Conservation (phyloP, 2,329 filamentous ascomycete species). For the Beauveria brongniartii region DNA sequence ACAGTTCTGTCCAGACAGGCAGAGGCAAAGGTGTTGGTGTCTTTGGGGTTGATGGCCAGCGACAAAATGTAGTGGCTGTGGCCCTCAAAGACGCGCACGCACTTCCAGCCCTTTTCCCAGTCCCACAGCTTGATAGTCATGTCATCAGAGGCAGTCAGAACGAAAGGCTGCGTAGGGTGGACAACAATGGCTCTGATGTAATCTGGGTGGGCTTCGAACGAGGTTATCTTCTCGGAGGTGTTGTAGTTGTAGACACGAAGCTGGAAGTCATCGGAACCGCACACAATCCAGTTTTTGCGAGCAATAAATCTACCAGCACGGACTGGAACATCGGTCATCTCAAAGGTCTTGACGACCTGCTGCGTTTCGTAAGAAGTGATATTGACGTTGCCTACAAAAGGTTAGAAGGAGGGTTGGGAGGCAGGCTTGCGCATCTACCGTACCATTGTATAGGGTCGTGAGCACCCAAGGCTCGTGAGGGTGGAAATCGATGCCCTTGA, state of each 20-base stretch:
- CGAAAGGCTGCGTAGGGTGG: conserved; percentile 90
- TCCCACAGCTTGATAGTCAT: conserved; percentile 99
- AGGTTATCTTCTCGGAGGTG: conserved; percentile 95
- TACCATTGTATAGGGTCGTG: conserved; percentile 93
- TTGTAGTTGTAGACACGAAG: conserved; percentile 97
- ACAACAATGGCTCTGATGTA: conserved; percentile 97
- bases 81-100: conserved; percentile 91
- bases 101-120: conserved; percentile 98
- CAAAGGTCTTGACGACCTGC: conserved; percentile 96
- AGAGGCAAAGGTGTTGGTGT: conserved; percentile 84
- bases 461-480: conserved; percentile 94
- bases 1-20: conserved; percentile 94
- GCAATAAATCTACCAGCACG: conserved; percentile 94
- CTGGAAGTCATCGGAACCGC: conserved; percentile 88
- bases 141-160: conserved; percentile 92
- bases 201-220: conserved; percentile 95
- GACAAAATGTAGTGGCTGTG: conserved; percentile 97
- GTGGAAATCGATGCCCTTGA: conserved; percentile 96
- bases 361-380: conserved; percentile 99
- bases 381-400: conserved; percentile 80
- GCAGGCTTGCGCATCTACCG: conserved; percentile 18
- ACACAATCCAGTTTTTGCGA: conserved; percentile 98
- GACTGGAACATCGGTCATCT: conserved; percentile 96
- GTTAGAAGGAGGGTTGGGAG: not conserved
- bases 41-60: conserved; percentile 93